phyloP scores from a whole-genome alignment of 1,139 yeast species.

The Kurtzmaniella natalensis region DNA sequence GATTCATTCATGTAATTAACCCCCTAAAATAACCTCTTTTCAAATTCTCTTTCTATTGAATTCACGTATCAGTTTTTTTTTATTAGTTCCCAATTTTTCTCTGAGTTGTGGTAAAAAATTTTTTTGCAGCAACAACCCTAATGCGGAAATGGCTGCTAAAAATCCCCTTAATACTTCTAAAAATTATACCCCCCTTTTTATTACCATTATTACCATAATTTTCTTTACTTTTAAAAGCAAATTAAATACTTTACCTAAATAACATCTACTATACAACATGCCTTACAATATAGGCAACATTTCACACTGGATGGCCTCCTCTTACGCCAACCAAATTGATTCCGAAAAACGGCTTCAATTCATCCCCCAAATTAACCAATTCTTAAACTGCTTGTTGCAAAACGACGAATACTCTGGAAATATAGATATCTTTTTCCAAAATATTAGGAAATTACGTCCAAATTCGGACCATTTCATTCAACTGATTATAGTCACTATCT shows the following conservation, averaged over 20 bases:
- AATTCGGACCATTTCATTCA: not conserved
- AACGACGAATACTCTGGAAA: no score
- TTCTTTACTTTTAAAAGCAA: no score
- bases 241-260: no score
- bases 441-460: no score
- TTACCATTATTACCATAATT: not conserved
- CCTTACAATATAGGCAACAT: not conserved
- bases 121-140: not conserved
- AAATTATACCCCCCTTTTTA: not conserved
- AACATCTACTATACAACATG: no score
- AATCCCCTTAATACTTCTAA: not conserved
- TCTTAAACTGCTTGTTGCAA: no score
- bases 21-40: no score
- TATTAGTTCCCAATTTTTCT: no score
- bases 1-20: no score
- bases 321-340: not conserved
- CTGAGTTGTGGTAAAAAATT: not conserved
- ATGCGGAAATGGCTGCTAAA: not conserved
- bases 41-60: no score
- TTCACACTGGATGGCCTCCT: not conserved
- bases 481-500: conserved; percentile 3
- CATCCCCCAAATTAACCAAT: not conserved
- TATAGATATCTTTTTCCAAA: no score
- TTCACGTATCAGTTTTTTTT: no score
- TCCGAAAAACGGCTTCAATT: not conserved